Conservation (phyloP, 2,329 filamentous ascomycete genomes). For the Stachybotrys elegans region DNA sequence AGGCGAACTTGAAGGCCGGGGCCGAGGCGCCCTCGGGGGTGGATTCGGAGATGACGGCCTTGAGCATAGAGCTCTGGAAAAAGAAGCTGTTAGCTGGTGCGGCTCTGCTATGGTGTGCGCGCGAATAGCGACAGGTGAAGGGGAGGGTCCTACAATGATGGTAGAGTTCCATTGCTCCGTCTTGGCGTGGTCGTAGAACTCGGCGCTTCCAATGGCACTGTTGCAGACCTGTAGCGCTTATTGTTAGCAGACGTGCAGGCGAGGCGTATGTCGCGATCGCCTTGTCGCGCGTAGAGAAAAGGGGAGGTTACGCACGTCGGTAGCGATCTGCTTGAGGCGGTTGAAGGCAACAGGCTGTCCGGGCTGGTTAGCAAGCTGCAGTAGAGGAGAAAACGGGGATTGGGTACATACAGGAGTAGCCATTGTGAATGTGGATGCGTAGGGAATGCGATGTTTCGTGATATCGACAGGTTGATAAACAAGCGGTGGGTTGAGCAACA, state of each 20-base stretch:
- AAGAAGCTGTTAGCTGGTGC: constrained; percentile 10
- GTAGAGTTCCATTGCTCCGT: constrained; percentile 85
- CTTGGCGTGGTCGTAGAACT: constrained; percentile 81
- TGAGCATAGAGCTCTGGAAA: constrained; percentile 68
- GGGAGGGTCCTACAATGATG: constrained; percentile 66
- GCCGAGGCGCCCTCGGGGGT: constrained; percentile 50
- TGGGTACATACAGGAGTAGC: constrained; percentile 30
- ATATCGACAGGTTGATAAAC: constrained; percentile 13
- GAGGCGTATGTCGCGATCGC: not conserved
- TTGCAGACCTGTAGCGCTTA: constrained; percentile 65
- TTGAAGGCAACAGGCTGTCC: constrained; percentile 68
- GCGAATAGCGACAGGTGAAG: not conserved
- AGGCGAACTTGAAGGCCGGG: constrained; percentile 83
- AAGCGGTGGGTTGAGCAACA: no score
- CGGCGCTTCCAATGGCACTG: constrained; percentile 64
- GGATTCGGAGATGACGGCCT: constrained; percentile 71
- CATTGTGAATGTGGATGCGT: no score
- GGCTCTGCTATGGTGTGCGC: not conserved
- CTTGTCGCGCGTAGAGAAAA: constrained; percentile 11
- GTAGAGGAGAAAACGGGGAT: not conserved
- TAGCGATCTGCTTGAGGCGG: constrained; percentile 79
- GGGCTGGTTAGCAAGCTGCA: constrained; percentile 13
- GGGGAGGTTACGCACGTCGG: constrained; percentile 57
- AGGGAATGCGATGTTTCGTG: no score
- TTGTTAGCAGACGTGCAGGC: constrained; percentile 1